Conservation (phyloP, 768 basidiomycete genomes). For the Harrya chromipes region DNA sequence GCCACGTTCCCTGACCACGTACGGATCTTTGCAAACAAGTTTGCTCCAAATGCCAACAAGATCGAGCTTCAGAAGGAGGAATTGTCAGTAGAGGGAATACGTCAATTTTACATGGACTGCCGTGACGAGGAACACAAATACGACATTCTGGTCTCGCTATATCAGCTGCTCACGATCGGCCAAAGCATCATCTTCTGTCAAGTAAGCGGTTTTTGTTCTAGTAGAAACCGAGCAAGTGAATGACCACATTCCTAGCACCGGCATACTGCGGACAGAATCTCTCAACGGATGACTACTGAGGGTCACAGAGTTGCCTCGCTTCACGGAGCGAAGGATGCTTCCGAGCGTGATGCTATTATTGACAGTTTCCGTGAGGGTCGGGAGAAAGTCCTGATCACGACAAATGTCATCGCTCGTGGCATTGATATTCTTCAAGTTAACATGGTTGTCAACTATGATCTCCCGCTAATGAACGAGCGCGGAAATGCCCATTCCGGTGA, state of each 20-base stretch:
- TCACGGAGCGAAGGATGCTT: constrained; percentile 89
- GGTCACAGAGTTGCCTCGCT: constrained; percentile 96
- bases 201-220: constrained; percentile 41
- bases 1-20: constrained; percentile 97
- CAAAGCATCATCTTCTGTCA: constrained; percentile 99
- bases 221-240: background rate
- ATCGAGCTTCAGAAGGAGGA: constrained; percentile 95
- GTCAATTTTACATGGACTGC: constrained; percentile 98
- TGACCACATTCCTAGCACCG: constrained; percentile 54
- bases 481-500: constrained; percentile 42
- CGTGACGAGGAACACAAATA: constrained; percentile 89
- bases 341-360: constrained; percentile 88
- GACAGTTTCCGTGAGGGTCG: constrained; percentile 95
- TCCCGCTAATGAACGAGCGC: constrained; percentile 82
- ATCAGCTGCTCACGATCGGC: constrained; percentile 88
- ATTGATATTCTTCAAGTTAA: constrained; percentile 99
- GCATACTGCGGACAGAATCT: constrained; percentile 90
- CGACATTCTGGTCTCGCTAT: constrained; percentile 88
- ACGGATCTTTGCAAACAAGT: constrained; percentile 85
- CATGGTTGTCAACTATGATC: constrained; percentile 99
- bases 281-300: constrained; percentile 84
- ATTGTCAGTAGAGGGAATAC: constrained; percentile 88
- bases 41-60: constrained; percentile 94
- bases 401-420: constrained; percentile 96
- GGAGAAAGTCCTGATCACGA: constrained; percentile 97